phyloP scores from a whole-genome alignment of 2,329 filamentous ascomycete species.

The Thielaviopsis cerberus region DNA sequence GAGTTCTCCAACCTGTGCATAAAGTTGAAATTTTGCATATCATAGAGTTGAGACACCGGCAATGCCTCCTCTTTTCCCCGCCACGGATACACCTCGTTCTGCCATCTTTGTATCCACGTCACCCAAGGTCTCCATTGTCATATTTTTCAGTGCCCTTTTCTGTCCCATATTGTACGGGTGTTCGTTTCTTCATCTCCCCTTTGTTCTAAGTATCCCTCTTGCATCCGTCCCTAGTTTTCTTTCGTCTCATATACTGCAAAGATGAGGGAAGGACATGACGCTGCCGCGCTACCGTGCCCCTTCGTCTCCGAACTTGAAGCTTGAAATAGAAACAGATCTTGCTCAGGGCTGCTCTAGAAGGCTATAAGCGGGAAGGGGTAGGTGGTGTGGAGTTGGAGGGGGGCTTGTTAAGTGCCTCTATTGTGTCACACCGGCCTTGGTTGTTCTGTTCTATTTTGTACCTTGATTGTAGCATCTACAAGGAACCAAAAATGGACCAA shows the following conservation, averaged over 20 bases:
- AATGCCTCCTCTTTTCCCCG: background rate
- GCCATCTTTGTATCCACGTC: background rate
- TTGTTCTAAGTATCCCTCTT: background rate
- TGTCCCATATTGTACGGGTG: background rate
- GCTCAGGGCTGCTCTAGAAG: background rate
- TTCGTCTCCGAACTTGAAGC: background rate
- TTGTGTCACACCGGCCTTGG: background rate
- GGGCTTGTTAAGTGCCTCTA: background rate
- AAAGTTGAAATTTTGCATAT: background rate
- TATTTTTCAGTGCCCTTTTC: background rate
- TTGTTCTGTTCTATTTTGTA: background rate
- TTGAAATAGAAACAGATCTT: background rate
- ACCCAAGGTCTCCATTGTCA: background rate
- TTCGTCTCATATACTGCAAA: background rate
- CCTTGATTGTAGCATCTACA: background rate
- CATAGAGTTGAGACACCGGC: background rate
- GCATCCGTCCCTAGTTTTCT: background rate
- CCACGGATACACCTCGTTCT: background rate
- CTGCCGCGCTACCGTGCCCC: background rate
- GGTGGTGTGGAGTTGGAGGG: too few species aligned
- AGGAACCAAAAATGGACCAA: background rate
- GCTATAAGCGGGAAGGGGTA: background rate
- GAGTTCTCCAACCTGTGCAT: background rate
- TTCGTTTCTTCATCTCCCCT: background rate
- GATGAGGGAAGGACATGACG: background rate